phyloP scores from a whole-genome alignment of 2,329 filamentous ascomycete species.

The Penicillium glabrum region DNA sequence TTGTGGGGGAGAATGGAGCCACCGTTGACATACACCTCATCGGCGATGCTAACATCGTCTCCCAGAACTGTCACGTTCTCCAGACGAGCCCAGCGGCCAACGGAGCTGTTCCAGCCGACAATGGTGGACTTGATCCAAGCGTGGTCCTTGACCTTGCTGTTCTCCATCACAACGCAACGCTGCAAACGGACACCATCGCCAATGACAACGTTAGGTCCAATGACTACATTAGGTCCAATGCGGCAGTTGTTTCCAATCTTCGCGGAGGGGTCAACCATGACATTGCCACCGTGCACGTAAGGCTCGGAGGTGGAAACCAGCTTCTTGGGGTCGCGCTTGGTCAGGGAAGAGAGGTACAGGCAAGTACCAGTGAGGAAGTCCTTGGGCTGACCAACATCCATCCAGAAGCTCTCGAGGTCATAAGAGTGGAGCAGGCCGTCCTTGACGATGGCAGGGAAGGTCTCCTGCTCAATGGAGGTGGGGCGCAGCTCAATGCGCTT shows the following conservation, averaged over 20 bases:
- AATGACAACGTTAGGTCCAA: conserved; percentile 87
- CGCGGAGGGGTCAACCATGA: conserved; percentile 87
- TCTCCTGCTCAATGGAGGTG: conserved; percentile 98
- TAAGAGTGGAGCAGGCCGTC: conserved; percentile 93
- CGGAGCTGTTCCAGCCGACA: conserved; percentile 95
- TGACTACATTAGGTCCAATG: conserved; percentile 95
- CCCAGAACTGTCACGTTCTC: conserved; percentile 98
- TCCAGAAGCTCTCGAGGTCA: conserved; percentile 97
- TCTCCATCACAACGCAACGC: conserved; percentile 83
- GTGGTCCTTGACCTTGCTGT: conserved; percentile 96
- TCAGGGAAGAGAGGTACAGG: conserved; percentile 88
- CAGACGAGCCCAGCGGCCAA: conserved; percentile 91
- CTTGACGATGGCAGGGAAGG: conserved; percentile 88
- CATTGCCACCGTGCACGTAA: conserved; percentile 90
- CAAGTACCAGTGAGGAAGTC: conserved; percentile 96
- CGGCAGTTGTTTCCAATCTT: conserved; percentile 99
- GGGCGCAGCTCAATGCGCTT: conserved; percentile 92
- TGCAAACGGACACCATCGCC: conserved; percentile 94
- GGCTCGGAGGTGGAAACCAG: conserved; percentile 72
- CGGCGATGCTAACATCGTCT: conserved; percentile 95
- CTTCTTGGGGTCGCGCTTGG: conserved; percentile 85
- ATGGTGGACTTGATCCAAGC: conserved; percentile 99
- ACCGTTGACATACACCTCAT: conserved; percentile 98
- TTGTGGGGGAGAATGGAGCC: conserved; percentile 95
- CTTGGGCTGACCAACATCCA: conserved; percentile 98